Evolutionary conservation across 192 early-diverging fungal genomes (phyloP).

Genomic region (Coemansia sp.): DNA sequence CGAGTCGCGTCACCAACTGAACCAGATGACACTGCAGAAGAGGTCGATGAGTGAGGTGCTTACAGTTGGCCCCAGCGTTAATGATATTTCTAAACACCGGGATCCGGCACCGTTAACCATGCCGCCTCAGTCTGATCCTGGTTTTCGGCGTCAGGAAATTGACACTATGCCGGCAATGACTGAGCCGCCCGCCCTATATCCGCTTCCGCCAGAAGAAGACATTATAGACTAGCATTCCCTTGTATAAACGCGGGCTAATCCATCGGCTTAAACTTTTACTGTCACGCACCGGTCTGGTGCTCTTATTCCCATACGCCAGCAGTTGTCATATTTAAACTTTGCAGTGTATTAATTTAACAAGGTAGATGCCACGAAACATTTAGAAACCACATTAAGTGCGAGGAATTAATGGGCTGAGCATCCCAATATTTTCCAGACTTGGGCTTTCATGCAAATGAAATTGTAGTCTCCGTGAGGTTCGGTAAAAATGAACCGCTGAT

Average conservation of each 20-base stretch:
- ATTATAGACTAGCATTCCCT: background rate
- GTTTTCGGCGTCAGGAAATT: background rate
- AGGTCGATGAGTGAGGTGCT: background rate
- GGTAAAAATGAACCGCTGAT: conserved; percentile 5
- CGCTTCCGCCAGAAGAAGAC: conserved; percentile 39
- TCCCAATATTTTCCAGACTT: background rate
- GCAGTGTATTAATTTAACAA: background rate
- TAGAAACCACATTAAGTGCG: background rate
- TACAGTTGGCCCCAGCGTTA: background rate
- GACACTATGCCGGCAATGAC: conserved; percentile 5
- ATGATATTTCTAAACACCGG: background rate
- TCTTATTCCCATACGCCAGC: background rate
- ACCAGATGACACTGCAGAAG: conserved; percentile 14
- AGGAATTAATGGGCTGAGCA: background rate
- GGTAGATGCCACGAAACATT: background rate
- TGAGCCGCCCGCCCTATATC: conserved; percentile 39
- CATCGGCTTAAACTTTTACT: background rate
- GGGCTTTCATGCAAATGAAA: conserved; percentile 7
- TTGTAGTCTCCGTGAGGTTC: conserved; percentile 22
- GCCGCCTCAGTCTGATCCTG: conserved; percentile 16
- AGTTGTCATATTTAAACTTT: background rate
- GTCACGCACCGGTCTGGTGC: background rate
- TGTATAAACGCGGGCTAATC: background rate
- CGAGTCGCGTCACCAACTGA: conserved; percentile 17
- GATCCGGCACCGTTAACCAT: background rate